Base-by-base conservation (phyloP, 345 rosid genomes). In the Gossypium arboreum region DNA sequence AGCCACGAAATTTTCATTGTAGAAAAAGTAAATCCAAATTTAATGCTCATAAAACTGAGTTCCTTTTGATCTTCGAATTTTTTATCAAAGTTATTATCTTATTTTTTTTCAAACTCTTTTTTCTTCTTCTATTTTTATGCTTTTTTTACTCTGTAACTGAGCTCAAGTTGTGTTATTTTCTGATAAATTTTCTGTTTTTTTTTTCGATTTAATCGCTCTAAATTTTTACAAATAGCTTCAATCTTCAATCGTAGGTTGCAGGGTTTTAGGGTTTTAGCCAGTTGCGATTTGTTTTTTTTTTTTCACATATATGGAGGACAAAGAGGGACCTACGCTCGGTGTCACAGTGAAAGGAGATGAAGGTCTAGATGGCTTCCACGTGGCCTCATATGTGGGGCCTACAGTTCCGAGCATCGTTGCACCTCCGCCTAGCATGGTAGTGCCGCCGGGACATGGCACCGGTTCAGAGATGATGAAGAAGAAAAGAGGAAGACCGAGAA, bases 401-500 rank as follows among this genome's bases (percentile, higher is more conserved):
- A 75, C 79, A 24, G 29, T 72, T 55, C 76, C 60, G 48, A 76
- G 64, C 73, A 41, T 77, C 64, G 34, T 72, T 54, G 61, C 76
- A 58, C 15, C 77, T 9, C 67, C 73, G 29, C 77, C 41, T 16
- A 71, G 77, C 17, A 52, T 6, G 18, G 67, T 59, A 20, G 67
- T 76, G 41, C 75, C 77, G 69, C 80, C 82, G 63, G 85, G 64
- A 45, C 73, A 77, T 54, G 86, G 79, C 13, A 66, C 80, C 2
- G 80, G 79, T 47, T 54, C 85, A 13, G 86, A 80, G 29, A 51
- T 66, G 79, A 96, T 66, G 79, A 96, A 89, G 87, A 95, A 91
- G 86, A 93, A 89, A 86, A 88, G 99, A 82, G 98, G 98, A 4
- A 84, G 98, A 76, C 98, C 99, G 6, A 88, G 93, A 73, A 95